A percentile compares a stretch with the other conserved stretches of the same genome.
phyloP scores from a whole-genome alignment of 805 yeast genomes.

The Suhomyces kilbournensis region DNA sequence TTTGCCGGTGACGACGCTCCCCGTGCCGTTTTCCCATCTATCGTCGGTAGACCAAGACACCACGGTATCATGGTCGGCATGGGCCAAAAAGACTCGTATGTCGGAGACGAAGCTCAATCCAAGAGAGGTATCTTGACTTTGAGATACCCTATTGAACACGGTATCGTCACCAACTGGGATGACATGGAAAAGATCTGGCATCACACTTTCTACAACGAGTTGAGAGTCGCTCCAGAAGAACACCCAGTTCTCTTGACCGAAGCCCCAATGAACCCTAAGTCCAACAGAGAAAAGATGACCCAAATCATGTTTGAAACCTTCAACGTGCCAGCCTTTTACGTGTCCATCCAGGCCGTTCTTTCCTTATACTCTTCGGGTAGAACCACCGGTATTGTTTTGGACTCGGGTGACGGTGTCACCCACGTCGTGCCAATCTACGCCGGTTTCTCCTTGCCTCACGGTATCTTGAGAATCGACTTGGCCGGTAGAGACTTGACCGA shows the following conservation, averaged over 20 bases:
- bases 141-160: conserved; percentile 99
- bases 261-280: conserved; percentile 99
- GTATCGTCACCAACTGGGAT: conserved; percentile 99
- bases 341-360: conserved; percentile 96
- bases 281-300: conserved; percentile 99
- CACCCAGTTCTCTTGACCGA: conserved; percentile 99
- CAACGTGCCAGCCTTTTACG: conserved; percentile 99
- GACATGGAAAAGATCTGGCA: conserved; percentile 99
- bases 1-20: conserved; percentile 99
- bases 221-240: conserved; percentile 99
- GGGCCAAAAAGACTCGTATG: conserved; percentile 99
- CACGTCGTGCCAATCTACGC: conserved; percentile 99
- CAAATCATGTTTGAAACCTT: conserved; percentile 99
- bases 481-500: conserved; percentile 99
- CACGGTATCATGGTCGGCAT: conserved; percentile 99
- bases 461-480: conserved; percentile 96
- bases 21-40: conserved; percentile 99
- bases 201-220: conserved; percentile 99
- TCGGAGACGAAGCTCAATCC: conserved; percentile 99
- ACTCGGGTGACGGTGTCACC: conserved; percentile 99
- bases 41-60: conserved; percentile 99
- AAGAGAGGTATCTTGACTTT: conserved; percentile 99
- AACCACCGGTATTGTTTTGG: conserved; percentile 99
- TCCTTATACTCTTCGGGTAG: conserved; percentile 99
- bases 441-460: conserved; percentile 99